phyloP scores from a whole-genome alignment of 2,329 filamentous ascomycete genomes.

The Neofusicoccum laricinum region DNA sequence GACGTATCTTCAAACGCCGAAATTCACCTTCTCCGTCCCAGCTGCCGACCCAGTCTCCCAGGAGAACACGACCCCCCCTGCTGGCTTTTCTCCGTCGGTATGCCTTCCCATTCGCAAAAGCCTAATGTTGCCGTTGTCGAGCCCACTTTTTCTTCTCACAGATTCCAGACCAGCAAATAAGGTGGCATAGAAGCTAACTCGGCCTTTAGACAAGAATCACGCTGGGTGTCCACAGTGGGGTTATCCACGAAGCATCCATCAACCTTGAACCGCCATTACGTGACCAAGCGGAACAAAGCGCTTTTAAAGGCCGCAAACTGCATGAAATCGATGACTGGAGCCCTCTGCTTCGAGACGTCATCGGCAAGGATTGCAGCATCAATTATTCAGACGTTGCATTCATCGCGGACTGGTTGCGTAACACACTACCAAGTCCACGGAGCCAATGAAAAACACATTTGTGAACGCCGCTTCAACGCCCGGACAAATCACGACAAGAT shows the following conservation, averaged over 20 bases:
- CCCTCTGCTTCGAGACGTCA: neutral
- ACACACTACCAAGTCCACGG: conserved; percentile 21
- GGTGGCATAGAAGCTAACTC: neutral
- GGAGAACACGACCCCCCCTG: conserved; percentile 36
- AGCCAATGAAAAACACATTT: conserved; percentile 1
- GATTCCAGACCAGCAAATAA: neutral
- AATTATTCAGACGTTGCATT: neutral
- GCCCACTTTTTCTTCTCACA: conserved; percentile 7
- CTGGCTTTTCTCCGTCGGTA: conserved; percentile 48
- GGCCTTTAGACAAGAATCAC: neutral
- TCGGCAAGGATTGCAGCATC: neutral
- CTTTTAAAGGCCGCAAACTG: conserved; percentile 38
- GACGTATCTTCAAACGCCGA: conserved; percentile 83
- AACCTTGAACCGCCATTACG: neutral
- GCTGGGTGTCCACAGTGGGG: conserved; percentile 1
- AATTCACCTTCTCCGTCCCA: conserved; percentile 60
- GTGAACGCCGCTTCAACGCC: neutral
- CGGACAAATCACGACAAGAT: no score
- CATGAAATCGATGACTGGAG: conserved; percentile 49
- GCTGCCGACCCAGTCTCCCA: neutral
- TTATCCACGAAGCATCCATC: neutral
- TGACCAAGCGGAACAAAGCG: neutral
- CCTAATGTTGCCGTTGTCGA: neutral
- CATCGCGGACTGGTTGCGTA: conserved; percentile 21
- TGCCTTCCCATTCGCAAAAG: conserved; percentile 23